These are phyloP conservation scores for Massarina eburnea DNA, from an alignment of 2,329 filamentous ascomycete species.

Conservation along the genomic window DNA sequence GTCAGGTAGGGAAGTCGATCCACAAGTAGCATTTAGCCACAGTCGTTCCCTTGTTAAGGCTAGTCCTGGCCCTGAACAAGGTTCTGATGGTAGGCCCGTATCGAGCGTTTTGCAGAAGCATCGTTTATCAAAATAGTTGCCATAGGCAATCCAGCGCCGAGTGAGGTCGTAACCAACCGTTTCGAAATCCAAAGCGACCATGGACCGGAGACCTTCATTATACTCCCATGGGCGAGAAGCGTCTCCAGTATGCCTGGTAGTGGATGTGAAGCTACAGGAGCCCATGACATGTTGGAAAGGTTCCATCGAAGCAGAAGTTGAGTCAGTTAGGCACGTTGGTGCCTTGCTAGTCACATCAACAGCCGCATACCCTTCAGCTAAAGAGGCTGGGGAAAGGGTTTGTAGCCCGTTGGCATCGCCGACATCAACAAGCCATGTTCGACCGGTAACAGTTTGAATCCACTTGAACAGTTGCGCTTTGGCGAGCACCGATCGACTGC, in stretches of 20 bases:
- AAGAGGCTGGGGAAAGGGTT: slow-evolving; percentile 26
- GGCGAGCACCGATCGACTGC: slow-evolving; percentile 35
- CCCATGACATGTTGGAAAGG: slow-evolving; percentile 30
- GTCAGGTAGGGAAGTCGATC: slow-evolving; percentile 18
- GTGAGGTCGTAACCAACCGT: slow-evolving; percentile 38
- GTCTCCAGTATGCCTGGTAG: slow-evolving; percentile 33
- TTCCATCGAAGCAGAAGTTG: slow-evolving; percentile 23
- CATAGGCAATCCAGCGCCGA: slow-evolving; percentile 13
- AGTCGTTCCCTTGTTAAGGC: slow-evolving; percentile 30
- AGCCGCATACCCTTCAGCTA: slow-evolving; percentile 26
- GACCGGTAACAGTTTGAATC: slow-evolving; percentile 27
- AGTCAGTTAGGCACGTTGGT: slow-evolving; percentile 30
- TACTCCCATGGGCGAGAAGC: slow-evolving; percentile 39
- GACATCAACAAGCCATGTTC: slow-evolving; percentile 37
- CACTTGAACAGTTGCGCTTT: slow-evolving; percentile 37
- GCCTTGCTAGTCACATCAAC: slow-evolving; percentile 24
- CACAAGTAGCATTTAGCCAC: slow-evolving; percentile 38
- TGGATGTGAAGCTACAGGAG: slow-evolving; percentile 33
- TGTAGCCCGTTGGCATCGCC: slow-evolving; percentile 33
- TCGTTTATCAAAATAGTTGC: slow-evolving; percentile 35
- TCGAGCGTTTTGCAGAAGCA: slow-evolving; percentile 34
- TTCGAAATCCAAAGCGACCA: slow-evolving; percentile 34
- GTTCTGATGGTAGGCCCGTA: slow-evolving; percentile 13
- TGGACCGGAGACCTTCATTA: slow-evolving; percentile 21
- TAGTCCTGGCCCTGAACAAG: slow-evolving; percentile 20